Conservation (phyloP, 345 rosid genomes). For the Euphorbia peplus region DNA sequence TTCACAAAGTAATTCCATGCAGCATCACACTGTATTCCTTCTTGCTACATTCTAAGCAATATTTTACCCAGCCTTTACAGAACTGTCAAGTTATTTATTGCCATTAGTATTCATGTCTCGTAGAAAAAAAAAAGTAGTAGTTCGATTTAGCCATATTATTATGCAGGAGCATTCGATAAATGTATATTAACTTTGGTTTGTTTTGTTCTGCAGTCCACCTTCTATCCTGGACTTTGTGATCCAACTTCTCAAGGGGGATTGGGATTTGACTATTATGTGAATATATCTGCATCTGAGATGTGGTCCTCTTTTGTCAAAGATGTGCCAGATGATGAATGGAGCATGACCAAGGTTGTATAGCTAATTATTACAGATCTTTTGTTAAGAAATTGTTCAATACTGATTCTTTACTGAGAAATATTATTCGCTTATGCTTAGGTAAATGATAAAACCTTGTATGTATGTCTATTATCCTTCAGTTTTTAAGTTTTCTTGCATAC, state of each 20-base stretch:
- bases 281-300: conserved; percentile 87
- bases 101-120: neutral
- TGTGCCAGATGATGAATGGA: conserved; percentile 76
- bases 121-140: neutral
- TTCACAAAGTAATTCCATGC: neutral
- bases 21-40: neutral
- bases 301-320: conserved; percentile 76
- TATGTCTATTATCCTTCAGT: neutral
- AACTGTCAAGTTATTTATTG: neutral
- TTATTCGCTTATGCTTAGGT: neutral
- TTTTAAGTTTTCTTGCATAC: neutral
- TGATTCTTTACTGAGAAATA: neutral
- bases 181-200: conserved; percentile 16
- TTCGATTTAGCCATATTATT: neutral
- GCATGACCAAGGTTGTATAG: conserved; percentile 79
- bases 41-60: neutral
- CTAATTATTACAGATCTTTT: neutral
- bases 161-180: neutral
- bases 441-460: no score
- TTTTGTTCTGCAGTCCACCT: conserved; percentile 53
- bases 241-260: conserved; percentile 89
- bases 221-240: conserved; percentile 92
- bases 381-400: conserved; percentile 7
- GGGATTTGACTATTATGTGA: conserved; percentile 89
- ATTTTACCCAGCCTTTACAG: neutral